Evolutionary conservation across 192 early-diverging fungal species (phyloP).

Genomic region (Backusella macrospora): DNA sequence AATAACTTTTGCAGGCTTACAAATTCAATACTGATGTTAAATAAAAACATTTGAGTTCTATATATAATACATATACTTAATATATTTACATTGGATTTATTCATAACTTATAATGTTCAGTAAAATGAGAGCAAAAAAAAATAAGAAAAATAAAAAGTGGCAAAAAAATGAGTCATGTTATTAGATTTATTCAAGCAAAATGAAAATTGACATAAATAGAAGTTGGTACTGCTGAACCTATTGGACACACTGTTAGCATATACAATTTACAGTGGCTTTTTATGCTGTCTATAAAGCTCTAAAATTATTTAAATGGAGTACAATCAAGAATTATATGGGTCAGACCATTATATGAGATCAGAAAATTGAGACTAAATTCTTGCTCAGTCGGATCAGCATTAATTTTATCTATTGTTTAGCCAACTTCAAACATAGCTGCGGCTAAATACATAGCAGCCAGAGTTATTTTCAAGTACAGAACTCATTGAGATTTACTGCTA

Average conservation of each 20-base stretch:
- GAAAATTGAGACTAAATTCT: not conserved
- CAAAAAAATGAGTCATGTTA: not conserved
- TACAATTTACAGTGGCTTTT: not conserved
- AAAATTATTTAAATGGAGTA: not conserved
- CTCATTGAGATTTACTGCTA: not conserved
- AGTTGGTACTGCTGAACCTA: not conserved
- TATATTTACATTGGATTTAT: not conserved
- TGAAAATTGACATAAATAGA: slow-evolving; percentile 9
- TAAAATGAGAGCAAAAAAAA: not conserved
- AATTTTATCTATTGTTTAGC: not conserved
- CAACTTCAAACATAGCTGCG: not conserved
- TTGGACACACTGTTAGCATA: not conserved
- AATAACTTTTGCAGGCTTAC: not conserved
- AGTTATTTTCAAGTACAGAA: slow-evolving; percentile 1
- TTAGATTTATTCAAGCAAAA: not conserved
- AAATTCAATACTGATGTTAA: no score
- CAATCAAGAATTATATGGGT: not conserved
- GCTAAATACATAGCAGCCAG: not conserved
- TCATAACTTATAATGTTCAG: not conserved
- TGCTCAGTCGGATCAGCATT: slow-evolving; percentile 11
- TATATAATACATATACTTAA: not conserved
- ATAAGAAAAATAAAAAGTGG: not conserved
- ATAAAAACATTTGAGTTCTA: not conserved
- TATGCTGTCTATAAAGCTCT: not conserved
- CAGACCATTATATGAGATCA: not conserved